Evolutionary conservation across 768 basidiomycete genomes (phyloP), one percentile per base, ranked within the genome.

Genomic region (Lactarius hengduanensis): DNA sequence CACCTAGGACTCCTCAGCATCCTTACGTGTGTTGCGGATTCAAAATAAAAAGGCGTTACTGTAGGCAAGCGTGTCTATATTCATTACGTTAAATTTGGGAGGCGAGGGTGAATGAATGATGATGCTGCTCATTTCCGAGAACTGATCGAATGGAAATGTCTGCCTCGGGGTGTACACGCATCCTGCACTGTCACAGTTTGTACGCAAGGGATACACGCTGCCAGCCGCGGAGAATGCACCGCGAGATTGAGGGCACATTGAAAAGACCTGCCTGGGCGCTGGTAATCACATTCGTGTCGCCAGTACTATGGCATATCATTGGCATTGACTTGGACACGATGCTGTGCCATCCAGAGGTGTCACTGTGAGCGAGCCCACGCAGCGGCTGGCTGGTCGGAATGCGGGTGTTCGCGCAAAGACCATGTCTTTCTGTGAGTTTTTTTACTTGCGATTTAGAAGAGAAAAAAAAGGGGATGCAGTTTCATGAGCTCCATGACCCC

Each of bases 231-330:
- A 10, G 20, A 45, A 45, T 45, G 90, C 36, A 38, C 36, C 36
- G 36, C 83, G 41, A 98, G 83, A 30, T 94, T 87, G 83, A 78
- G 95, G 15, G 38, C 38, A 5, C 38, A 3, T 40, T 40, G 38
- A 98, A 15, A 16, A 92, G 91, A 7, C 94, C 93, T 72, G 94
- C 94, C 41, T 94, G 85, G 15, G 96, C 90, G 7, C 36, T 38
- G 36, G 36, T 38, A 38, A 38, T 38, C 36, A 38, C 11, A 1
- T 38, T 38, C 36, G 36, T 3, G 36, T 38, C 3, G 3, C 36
- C 36, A 2, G 11, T 2, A 38, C 36, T 13, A 38, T 38, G 36
- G 36, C 11, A 38, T 10, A 38, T 38, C 34, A 38, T 38, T 11
- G 36, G 1, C 10, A 38, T 13, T 2, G 11, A 38, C 36, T 38